Base-by-base conservation (phyloP, 768 basidiomycete species). In the Boletus subparvulus region DNA sequence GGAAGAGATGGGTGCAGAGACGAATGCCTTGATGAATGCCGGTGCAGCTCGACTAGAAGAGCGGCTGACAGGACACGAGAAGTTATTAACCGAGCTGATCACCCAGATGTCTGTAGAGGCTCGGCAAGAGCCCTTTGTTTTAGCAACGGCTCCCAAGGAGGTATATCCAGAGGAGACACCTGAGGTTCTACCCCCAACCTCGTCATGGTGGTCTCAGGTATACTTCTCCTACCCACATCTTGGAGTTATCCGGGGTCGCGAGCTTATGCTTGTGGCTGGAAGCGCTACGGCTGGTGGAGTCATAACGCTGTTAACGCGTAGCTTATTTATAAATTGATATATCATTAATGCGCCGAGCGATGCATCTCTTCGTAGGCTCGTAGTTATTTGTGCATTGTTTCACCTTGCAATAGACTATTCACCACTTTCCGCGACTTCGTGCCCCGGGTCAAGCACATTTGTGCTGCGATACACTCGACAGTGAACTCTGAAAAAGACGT, bases 31-130 rank as follows among this genome's bases (percentile, higher is more conserved):
- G 65, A 64, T 88, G 52, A 77, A 79, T 54, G 74, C 71, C 7
- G 80, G 78, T 62, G 78, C 83, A 72, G 61, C 67, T 42, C 76
- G 77, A 54, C 74, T 90, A 53, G 73, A 75, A 12, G 68, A 74
- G 43, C 77, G 79, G 56, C 70, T 89, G 54, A 75, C 74, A 28
- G 73, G 73, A 50, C 86, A 88, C 61, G 77, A 75, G 40, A 61
- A 60, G 47, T 9, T 72, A 26, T 57, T 79, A 12, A 54, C 68
- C 11, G 60, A 70, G 56, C 52, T 78, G 43, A 60, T 69, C 56
- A 47, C 60, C 10, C 61, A 59, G 26, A 30, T 56, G 12, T 54
- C 65, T 44, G 32, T 28, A 42, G 60, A 62, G 41, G 43, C 60
- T 46, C 61, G 51, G 24, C 68, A 62, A 52, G 50, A 14, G 10